Percentiles rank a stretch among this genome's conserved stretches.
Evolutionary conservation across 306 rosid genomes (phyloP).

Genomic region (Medicago ruthenica): DNA sequence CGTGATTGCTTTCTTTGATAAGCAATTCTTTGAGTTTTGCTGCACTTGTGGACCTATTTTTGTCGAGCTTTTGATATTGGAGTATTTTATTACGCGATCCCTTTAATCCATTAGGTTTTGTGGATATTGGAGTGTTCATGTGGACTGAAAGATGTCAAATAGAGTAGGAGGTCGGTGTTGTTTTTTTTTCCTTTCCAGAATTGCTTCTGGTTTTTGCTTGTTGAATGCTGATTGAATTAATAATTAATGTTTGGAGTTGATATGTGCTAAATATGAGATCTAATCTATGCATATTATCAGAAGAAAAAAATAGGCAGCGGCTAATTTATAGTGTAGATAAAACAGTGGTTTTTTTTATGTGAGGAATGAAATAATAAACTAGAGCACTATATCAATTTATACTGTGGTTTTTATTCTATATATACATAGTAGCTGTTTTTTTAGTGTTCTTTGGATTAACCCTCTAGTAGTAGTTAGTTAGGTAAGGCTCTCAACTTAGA

Average conservation of each 20-base stretch:
- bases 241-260: not conserved
- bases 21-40: not conserved
- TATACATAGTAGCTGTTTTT: not conserved
- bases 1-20: not conserved
- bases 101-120: not conserved
- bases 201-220: not conserved
- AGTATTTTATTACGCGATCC: not conserved
- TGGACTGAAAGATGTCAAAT: not conserved
- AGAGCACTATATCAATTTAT: slow-evolving; percentile 20
- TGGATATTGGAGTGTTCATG: not conserved
- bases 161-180: not conserved
- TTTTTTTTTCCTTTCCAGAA: not conserved
- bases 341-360: slow-evolving; percentile 34
- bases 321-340: slow-evolving; percentile 35
- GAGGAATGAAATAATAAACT: slow-evolving; percentile 33
- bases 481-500: not conserved
- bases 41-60: not conserved
- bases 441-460: not conserved
- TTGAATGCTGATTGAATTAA: not conserved
- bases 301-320: not conserved
- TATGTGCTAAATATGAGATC: not conserved
- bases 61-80: not conserved
- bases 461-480: not conserved
- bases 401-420: slow-evolving; percentile 31
- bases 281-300: not conserved